Evolutionary conservation across 495 filamentous ascomycete genomes (phyloP).

Genomic region (Terfezia claveryi): DNA sequence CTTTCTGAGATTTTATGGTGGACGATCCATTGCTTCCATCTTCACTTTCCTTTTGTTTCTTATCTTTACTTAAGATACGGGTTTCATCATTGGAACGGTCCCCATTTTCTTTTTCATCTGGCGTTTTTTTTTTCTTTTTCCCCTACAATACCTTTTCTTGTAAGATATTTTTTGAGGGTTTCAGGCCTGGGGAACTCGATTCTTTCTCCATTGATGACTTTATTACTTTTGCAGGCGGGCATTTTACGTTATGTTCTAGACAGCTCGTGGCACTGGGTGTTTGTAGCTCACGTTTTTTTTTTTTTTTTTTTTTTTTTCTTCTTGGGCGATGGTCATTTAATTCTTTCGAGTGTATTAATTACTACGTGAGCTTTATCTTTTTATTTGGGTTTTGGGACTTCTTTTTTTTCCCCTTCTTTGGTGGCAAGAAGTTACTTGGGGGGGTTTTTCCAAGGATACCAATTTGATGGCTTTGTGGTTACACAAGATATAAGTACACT

Average conservation of each 20-base stretch:
- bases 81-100: not conserved
- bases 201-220: not conserved
- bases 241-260: conserved; percentile 7
- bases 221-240: not conserved
- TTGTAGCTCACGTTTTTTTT: not conserved
- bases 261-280: not conserved
- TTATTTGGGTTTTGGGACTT: conserved; percentile 5
- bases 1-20: not conserved
- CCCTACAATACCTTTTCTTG: not conserved
- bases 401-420: not conserved
- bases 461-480: too few species aligned
- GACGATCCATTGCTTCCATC: not conserved
- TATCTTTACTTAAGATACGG: not conserved
- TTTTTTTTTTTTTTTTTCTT: conserved; percentile 2
- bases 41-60: not conserved
- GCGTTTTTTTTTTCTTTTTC: not conserved
- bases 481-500: too few species aligned
- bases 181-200: not conserved
- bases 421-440: too few species aligned
- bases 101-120: not conserved
- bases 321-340: not conserved
- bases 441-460: too few species aligned
- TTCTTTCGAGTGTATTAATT: not conserved
- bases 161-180: not conserved
- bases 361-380: not conserved